These are phyloP conservation scores for Ceratocystis harringtonii DNA, from an alignment of 2,329 filamentous ascomycete species.

Conservation along the genomic window DNA sequence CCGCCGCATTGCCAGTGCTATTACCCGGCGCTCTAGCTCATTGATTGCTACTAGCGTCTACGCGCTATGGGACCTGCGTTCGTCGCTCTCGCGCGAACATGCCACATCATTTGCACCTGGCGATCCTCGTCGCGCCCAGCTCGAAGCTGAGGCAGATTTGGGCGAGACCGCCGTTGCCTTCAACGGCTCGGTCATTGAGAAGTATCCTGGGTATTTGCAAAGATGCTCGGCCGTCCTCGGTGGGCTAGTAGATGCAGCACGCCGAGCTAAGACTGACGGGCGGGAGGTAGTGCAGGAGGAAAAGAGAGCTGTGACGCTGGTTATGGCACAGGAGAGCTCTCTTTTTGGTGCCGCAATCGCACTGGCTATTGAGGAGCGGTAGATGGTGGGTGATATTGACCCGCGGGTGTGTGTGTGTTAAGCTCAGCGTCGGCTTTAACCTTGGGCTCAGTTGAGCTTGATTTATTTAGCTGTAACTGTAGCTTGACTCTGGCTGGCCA, in stretches of 20 bases:
- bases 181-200: slow-evolving; percentile 66
- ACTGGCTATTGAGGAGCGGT: slow-evolving; percentile 31
- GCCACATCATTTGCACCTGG: slow-evolving; percentile 25
- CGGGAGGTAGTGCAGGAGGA: slow-evolving; percentile 7
- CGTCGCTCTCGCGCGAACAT: slow-evolving; percentile 28
- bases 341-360: slow-evolving; percentile 62
- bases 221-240: slow-evolving; percentile 50
- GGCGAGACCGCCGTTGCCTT: slow-evolving; percentile 50
- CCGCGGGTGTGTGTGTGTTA: background rate
- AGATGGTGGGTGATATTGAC: slow-evolving; percentile 12
- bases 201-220: slow-evolving; percentile 53
- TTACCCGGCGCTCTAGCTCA: slow-evolving; percentile 44
- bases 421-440: background rate
- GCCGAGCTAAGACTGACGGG: background rate
- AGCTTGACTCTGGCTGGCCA: background rate
- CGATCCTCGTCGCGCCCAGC: slow-evolving; percentile 26
- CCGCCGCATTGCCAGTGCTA: slow-evolving; percentile 36
- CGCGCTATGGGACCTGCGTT: slow-evolving; percentile 42
- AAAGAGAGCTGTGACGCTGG: slow-evolving; percentile 38
- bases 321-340: slow-evolving; percentile 58
- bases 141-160: slow-evolving; percentile 36
- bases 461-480: background rate
- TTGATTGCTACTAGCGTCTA: slow-evolving; percentile 44
- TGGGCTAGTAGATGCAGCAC: slow-evolving; percentile 33
- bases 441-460: background rate